Evolutionary conservation across 129 eudicot species (phyloP).

Genomic region (Heracleum sosnowskyi): DNA sequence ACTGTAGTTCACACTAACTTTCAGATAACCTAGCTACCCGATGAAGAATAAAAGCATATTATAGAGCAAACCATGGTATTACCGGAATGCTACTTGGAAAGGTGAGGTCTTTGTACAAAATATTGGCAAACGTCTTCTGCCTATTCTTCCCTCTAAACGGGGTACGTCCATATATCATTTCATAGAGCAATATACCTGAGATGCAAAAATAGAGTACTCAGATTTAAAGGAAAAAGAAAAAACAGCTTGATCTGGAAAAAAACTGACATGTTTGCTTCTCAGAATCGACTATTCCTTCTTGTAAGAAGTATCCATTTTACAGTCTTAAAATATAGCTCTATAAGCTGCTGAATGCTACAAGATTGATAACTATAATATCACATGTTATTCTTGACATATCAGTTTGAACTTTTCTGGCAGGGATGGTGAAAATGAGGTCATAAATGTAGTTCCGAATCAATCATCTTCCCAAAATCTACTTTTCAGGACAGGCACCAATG

Average conservation of each 20-base stretch:
- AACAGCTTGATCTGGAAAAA: not conserved
- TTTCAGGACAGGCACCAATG: not conserved
- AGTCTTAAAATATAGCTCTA: not conserved
- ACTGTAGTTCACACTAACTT: not conserved
- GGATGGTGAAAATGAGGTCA: not conserved
- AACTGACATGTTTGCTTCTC: not conserved
- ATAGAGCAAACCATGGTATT: too few relatives aligned
- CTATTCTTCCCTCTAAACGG: conserved; percentile 96
- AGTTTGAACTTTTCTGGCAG: not conserved
- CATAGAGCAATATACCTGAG: conserved; percentile 77
- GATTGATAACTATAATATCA: not conserved
- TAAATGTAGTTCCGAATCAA: not conserved
- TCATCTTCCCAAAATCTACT: not conserved
- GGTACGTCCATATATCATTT: conserved; percentile 94
- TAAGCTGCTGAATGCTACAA: not conserved
- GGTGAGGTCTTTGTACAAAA: conserved; percentile 92
- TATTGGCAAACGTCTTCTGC: conserved; percentile 92
- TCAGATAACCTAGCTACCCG: not conserved
- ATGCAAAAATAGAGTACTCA: not conserved
- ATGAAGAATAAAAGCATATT: not conserved
- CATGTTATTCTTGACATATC: not conserved
- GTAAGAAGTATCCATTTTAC: not conserved
- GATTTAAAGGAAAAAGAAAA: not conserved
- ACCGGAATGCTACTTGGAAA: conserved; percentile 99
- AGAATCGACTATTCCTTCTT: not conserved